Base-by-base conservation (phyloP, 208 protist genomes). In the Borovskyia barvae region DNA sequence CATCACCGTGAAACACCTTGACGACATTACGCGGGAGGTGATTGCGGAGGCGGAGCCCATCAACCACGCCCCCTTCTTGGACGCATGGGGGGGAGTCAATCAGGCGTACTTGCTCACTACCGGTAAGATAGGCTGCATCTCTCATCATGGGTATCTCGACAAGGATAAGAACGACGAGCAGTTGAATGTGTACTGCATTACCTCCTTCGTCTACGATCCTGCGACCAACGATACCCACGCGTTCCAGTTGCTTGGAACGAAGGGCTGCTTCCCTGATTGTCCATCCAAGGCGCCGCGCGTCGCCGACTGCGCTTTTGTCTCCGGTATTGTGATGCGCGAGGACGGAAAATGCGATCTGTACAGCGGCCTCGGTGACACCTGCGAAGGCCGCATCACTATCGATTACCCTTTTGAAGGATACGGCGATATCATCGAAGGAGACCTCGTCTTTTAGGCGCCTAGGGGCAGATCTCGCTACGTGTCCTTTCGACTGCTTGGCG, bases 271-370 rank as follows among this genome's bases (percentile, higher is more conserved):
- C 55, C 68, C 67, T 26, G 45, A 52, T n/a, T 72, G 61, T 59
- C 40, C 64, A 17, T 24, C 74, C 5, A 80, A 80, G 56, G 58
- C 71, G 3, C 39, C 59, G 7, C 40, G 49, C 25, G 51, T 72
- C 5, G 56, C 39, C 6, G 73, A 85, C 28, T 80, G 77, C 63
- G 72, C 56, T n/a, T 85, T 85, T 25, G 61, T 65, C 11, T 76
- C 77, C n/a, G 81, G 77, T 35, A 82, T 88, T 19, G 64, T 78
- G 8, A 83, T 82, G 75, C 79, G 79, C 12, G 46, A 69, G 7
- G 81, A 88, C 42, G 81, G 77, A 22, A 84, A 84, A 69, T 81
- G 73, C 36, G 74, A 88, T 33, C 42, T 88, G 35, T 88, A 88
- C 71, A 84, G 77, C 47, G 77, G 81, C n/a, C 40, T 88, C 6